phyloP scores from a whole-genome alignment of 345 rosid genomes.

The Tarenaya hassleriana region DNA sequence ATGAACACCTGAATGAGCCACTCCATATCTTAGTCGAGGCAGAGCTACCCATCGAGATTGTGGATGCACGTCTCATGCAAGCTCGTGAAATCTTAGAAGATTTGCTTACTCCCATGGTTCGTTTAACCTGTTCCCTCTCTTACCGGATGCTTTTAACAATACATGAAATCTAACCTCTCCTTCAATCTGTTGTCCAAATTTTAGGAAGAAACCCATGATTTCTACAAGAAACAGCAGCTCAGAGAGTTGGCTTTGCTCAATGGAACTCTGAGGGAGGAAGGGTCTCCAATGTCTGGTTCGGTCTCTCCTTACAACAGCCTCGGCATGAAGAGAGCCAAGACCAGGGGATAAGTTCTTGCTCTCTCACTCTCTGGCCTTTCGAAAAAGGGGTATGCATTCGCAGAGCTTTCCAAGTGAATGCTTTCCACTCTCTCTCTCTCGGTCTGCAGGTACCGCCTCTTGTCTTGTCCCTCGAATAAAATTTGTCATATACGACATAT shows the following conservation, averaged over 20 bases:
- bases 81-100: conserved; percentile 93
- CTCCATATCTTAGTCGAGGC: conserved; percentile 93
- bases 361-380: conserved; percentile 5
- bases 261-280: conserved; percentile 88
- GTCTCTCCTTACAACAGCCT: conserved; percentile 87
- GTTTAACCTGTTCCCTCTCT: neutral
- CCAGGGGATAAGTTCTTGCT: conserved; percentile 38
- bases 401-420: no score
- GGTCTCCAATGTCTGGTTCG: conserved; percentile 96
- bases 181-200: neutral
- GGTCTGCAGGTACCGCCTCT: conserved; percentile 5
- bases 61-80: conserved; percentile 86
- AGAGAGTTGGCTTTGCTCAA: conserved; percentile 92
- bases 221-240: conserved; percentile 95
- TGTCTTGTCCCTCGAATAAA: no score
- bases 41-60: conserved; percentile 85
- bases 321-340: conserved; percentile 88
- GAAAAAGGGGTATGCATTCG: neutral
- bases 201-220: conserved; percentile 92
- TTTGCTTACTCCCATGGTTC: conserved; percentile 87
- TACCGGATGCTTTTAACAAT: neutral
- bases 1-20: conserved; percentile 94
- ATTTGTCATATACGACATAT: no score
- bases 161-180: neutral
- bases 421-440: no score